Evolutionary conservation across 2,329 filamentous ascomycete genomes (phyloP).

Genomic region (Scorias spongiosa): DNA sequence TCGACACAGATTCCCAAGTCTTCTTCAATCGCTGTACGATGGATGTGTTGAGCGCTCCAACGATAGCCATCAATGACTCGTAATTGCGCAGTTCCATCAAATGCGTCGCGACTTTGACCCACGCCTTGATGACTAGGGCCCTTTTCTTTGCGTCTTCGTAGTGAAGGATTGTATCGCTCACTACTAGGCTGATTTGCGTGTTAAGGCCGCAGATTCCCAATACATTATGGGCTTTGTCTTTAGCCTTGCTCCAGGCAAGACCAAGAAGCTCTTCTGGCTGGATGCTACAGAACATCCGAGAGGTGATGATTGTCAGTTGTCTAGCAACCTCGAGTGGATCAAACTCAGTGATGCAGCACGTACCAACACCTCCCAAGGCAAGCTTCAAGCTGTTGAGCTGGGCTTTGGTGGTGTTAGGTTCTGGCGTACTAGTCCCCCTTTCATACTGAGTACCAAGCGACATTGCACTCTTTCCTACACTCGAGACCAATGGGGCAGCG

Average conservation of each 20-base stretch:
- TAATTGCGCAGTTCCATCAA: conserved; percentile 89
- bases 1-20: conserved; percentile 81
- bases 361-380: conserved; percentile 57
- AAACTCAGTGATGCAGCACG: conserved; percentile 71
- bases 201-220: conserved; percentile 87
- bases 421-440: conserved; percentile 28
- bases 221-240: conserved; percentile 69
- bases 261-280: conserved; percentile 81
- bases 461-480: conserved; percentile 76
- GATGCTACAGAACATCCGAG: conserved; percentile 80
- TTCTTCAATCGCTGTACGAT: conserved; percentile 75
- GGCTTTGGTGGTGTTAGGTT: conserved; percentile 56
- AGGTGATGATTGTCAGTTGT: conserved; percentile 85
- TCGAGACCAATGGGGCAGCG: conserved; percentile 48
- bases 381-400: conserved; percentile 57
- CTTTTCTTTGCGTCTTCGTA: conserved; percentile 86
- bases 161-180: conserved; percentile 81
- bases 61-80: conserved; percentile 90
- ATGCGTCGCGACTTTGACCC: conserved; percentile 85
- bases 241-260: conserved; percentile 89
- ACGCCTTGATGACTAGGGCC: conserved; percentile 83
- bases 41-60: conserved; percentile 83
- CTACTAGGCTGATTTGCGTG: conserved; percentile 81
- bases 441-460: conserved; percentile 52
- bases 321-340: conserved; percentile 81